Conservation (phyloP, 2,329 filamentous ascomycete species). For the Aureobasidium sp. region DNA sequence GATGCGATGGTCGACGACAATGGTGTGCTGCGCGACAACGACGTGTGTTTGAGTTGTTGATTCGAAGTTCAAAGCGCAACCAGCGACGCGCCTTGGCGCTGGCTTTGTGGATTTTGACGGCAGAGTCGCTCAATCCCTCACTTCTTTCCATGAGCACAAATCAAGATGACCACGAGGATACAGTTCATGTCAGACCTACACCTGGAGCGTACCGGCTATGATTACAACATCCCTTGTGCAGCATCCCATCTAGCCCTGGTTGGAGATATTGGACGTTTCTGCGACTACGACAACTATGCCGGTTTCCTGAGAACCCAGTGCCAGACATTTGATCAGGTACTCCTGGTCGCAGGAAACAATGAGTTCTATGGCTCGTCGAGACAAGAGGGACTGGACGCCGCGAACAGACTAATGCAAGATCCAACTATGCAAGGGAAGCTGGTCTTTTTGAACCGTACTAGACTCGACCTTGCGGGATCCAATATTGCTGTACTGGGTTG, state of each 20-base stretch:
- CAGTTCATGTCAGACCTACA: conserved; percentile 45
- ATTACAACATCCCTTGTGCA: conserved; percentile 31
- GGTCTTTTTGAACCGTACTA: conserved; percentile 31
- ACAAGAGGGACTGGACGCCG: conserved; percentile 30
- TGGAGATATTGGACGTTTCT: conserved; percentile 44
- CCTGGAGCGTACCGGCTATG: conserved; percentile 33
- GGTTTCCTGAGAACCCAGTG: conserved; percentile 36
- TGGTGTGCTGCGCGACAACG: not conserved
- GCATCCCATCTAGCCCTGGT: conserved; percentile 38
- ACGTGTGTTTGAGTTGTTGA: not conserved
- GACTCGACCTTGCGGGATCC: conserved; percentile 31
- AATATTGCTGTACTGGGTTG: conserved; percentile 45
- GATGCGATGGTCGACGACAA: not conserved
- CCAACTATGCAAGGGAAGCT: conserved; percentile 30
- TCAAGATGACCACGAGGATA: conserved; percentile 15
- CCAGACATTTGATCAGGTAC: conserved; percentile 36
- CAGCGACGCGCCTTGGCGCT: not conserved
- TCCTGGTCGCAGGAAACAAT: conserved; percentile 46
- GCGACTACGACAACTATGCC: conserved; percentile 38
- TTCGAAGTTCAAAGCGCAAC: not conserved
- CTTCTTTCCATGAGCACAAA: not conserved
- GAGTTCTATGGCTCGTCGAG: conserved; percentile 43
- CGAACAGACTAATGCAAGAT: conserved; percentile 32
- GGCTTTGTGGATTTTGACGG: no score
- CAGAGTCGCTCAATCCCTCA: not conserved